Conservation (phyloP, 306 rosid species). For the Malus orientalis region DNA sequence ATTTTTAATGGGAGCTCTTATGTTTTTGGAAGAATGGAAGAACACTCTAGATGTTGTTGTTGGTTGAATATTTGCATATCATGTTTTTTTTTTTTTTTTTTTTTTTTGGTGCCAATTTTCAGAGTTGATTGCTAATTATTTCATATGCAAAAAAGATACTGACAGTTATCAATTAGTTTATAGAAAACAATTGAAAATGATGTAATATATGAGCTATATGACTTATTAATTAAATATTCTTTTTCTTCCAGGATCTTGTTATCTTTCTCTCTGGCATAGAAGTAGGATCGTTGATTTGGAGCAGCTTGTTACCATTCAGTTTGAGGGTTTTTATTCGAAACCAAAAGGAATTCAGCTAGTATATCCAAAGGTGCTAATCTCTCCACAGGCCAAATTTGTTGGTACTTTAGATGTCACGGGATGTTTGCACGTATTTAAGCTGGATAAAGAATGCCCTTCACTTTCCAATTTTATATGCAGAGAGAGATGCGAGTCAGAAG, state of each 20-base stretch:
- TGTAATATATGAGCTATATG: not conserved
- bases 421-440: slow-evolving; percentile 56
- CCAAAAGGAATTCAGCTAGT: slow-evolving; percentile 61
- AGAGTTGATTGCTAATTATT: not conserved
- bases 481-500: slow-evolving; percentile 31
- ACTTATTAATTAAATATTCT: slow-evolving; percentile 5
- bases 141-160: not conserved
- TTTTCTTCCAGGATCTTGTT: slow-evolving; percentile 51
- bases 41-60: not conserved
- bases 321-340: slow-evolving; percentile 57
- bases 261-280: slow-evolving; percentile 67
- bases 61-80: not conserved
- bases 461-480: slow-evolving; percentile 44
- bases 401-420: slow-evolving; percentile 79
- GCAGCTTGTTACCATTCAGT: slow-evolving; percentile 56
- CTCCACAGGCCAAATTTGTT: slow-evolving; percentile 69
- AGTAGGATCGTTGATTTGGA: slow-evolving; percentile 48
- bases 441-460: slow-evolving; percentile 47
- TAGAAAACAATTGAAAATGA: not conserved
- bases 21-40: not conserved
- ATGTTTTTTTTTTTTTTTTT: not conserved
- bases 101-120: not conserved
- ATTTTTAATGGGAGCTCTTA: not conserved
- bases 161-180: slow-evolving; percentile 2
- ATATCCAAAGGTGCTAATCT: slow-evolving; percentile 74